phyloP scores from a whole-genome alignment of 768 basidiomycete species.

The Podaxis sp. region DNA sequence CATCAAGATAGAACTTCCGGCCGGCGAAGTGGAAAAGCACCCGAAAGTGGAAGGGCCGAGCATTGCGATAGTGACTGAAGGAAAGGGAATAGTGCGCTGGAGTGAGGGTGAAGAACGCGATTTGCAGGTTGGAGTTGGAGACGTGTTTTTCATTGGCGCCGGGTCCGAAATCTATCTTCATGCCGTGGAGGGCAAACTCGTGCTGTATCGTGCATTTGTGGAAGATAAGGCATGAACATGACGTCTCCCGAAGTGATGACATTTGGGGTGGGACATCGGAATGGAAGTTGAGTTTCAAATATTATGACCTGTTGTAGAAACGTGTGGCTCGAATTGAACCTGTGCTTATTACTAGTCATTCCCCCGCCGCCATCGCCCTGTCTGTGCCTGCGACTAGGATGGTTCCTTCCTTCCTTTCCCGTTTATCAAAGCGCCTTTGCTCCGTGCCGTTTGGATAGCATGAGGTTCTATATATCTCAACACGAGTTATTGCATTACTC shows the following conservation, averaged over 20 bases:
- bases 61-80: conserved; percentile 72
- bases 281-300: neutral
- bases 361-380: neutral
- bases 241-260: conserved; percentile 7
- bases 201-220: conserved; percentile 69
- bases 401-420: neutral
- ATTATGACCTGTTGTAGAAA: neutral
- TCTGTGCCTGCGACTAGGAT: neutral
- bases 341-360: neutral
- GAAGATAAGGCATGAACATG: conserved; percentile 22
- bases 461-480: neutral
- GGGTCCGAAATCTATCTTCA: conserved; percentile 50
- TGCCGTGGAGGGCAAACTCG: conserved; percentile 34
- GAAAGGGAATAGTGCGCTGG: conserved; percentile 57
- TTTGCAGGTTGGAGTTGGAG: conserved; percentile 53
- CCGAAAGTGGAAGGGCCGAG: conserved; percentile 76
- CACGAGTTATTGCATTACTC: neutral
- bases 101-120: conserved; percentile 18
- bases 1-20: conserved; percentile 49
- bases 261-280: neutral
- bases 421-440: neutral
- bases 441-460: neutral
- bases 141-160: conserved; percentile 82
- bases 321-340: neutral
- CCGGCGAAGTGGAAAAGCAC: conserved; percentile 49